phyloP scores from a whole-genome alignment of 306 rosid species.

The Astragalus membranaceus region DNA sequence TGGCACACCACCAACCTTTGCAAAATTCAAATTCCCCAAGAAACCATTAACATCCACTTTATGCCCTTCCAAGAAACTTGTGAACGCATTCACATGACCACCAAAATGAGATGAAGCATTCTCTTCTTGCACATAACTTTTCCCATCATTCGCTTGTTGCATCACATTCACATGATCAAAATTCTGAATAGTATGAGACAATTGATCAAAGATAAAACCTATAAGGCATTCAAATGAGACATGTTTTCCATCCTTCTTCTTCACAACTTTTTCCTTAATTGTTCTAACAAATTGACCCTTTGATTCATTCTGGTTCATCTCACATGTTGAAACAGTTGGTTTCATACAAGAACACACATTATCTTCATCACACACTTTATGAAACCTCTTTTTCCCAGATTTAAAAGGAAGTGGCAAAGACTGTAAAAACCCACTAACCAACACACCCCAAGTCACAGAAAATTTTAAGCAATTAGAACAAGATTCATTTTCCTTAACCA shows the following conservation, averaged over 20 bases:
- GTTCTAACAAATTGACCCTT: conserved; percentile 29
- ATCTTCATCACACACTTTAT: conserved; percentile 53
- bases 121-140: conserved; percentile 15
- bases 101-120: conserved; percentile 33
- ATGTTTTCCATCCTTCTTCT: conserved; percentile 44
- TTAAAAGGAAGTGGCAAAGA: conserved; percentile 78
- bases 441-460: conserved; percentile 73
- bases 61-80: conserved; percentile 60
- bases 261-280: conserved; percentile 28
- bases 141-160: conserved; percentile 29
- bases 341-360: conserved; percentile 41
- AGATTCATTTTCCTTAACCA: conserved; percentile 51
- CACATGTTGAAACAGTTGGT: conserved; percentile 45
- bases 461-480: conserved; percentile 75
- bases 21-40: conserved; percentile 84
- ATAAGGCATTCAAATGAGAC: conserved; percentile 63
- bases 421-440: conserved; percentile 67
- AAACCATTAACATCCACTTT: conserved; percentile 67
- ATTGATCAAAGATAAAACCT: conserved; percentile 70
- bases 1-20: conserved; percentile 87
- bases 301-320: conserved; percentile 45
- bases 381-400: conserved; percentile 58
- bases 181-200: conserved; percentile 57
- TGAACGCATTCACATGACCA: conserved; percentile 52
- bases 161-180: conserved; percentile 36